A percentile compares a stretch with the other conserved stretches of the same genome.
Evolutionary conservation across 768 basidiomycete species (phyloP).

Genomic region (Calocybe indica): DNA sequence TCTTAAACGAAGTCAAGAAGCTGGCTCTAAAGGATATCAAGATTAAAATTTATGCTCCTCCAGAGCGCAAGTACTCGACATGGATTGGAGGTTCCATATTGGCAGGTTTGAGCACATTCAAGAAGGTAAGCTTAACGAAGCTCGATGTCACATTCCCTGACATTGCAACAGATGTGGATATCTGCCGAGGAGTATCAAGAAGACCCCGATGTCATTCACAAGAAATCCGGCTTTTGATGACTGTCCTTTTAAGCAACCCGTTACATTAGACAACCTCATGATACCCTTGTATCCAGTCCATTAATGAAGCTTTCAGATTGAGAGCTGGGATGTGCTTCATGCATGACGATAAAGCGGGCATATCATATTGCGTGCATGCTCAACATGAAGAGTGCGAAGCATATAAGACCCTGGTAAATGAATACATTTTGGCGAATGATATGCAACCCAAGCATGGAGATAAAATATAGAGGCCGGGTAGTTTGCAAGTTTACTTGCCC

Average conservation of each 20-base stretch:
- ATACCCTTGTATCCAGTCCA: slow-evolving; percentile 22
- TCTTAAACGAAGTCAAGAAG: slow-evolving; percentile 96
- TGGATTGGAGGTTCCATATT: slow-evolving; percentile 98
- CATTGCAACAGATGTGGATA: slow-evolving; percentile 86
- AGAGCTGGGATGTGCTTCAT: slow-evolving; percentile 23
- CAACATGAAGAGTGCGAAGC: slow-evolving; percentile 11
- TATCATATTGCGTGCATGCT: slow-evolving; percentile 11
- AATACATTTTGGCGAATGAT: slow-evolving; percentile 11
- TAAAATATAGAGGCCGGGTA: slow-evolving; percentile 18
- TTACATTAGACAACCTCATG: slow-evolving; percentile 13
- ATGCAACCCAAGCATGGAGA: slow-evolving; percentile 18
- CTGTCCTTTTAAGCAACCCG: slow-evolving; percentile 11
- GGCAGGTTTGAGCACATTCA: slow-evolving; percentile 94
- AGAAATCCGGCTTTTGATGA: slow-evolving; percentile 78
- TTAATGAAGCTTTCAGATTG: slow-evolving; percentile 14
- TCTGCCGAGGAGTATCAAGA: slow-evolving; percentile 99
- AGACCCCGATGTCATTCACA: slow-evolving; percentile 98
- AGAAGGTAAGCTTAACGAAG: slow-evolving; percentile 58
- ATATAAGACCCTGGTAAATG: slow-evolving; percentile 9
- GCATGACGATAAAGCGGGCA: slow-evolving; percentile 14
- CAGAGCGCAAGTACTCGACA: slow-evolving; percentile 97
- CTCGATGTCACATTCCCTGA: slow-evolving; percentile 8
- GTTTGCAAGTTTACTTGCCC: slow-evolving; percentile 61
- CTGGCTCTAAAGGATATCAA: slow-evolving; percentile 93
- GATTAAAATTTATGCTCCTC: slow-evolving; percentile 98